Evolutionary conservation across 139 green algal species (phyloP), one percentile per base, ranked within the genome.

Genomic region (Chlorella sp.): DNA sequence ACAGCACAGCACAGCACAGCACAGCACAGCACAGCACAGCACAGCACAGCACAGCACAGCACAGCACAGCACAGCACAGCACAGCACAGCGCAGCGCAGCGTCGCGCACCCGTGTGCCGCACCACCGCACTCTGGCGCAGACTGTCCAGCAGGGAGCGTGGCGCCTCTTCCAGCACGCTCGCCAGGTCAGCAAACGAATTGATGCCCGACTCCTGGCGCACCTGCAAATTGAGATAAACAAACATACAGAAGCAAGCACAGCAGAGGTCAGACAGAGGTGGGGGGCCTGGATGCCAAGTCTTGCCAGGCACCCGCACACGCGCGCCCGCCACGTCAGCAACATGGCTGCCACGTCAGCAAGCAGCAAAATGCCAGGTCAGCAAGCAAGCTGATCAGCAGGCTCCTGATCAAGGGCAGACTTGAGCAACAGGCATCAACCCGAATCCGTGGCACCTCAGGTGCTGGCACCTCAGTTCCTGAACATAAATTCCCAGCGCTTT

Each of bases 161-260:
- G 93, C 4, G 93, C 81, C n/a, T 84, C 84, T 42, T 92, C 76
- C 80, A 97, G 91, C 40, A 97, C 86, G 69, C 91, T 89, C 0
- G 88, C 88, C 73, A 97, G 93, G 91, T 96, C 95, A 16, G 89
- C 88, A 66, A 97, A 94, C 0, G 71, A 85, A 34, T 81, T 85
- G 19, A 97, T 89, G 66, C 95, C 95, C 0, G 91, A 77, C 24
- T 90, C 82, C 66, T 91, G 57, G 68, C 93, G 89, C 79, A 96
- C 57, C 83, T 86, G 60, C 61, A 40, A 48, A 30, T 34, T 24
- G 18, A n/a, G 14, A 81, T 18, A 32, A 48, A 4, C 34, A 22
- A n/a, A 24, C 12, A 53, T 16, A 36, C 9, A 28, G 34, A 26
- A 26, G 34, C 75, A 81, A 5, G 64, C 64, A 71, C 21, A 28